phyloP scores from a whole-genome alignment of 768 basidiomycete genomes.

The Pisolithus tinctorius region DNA sequence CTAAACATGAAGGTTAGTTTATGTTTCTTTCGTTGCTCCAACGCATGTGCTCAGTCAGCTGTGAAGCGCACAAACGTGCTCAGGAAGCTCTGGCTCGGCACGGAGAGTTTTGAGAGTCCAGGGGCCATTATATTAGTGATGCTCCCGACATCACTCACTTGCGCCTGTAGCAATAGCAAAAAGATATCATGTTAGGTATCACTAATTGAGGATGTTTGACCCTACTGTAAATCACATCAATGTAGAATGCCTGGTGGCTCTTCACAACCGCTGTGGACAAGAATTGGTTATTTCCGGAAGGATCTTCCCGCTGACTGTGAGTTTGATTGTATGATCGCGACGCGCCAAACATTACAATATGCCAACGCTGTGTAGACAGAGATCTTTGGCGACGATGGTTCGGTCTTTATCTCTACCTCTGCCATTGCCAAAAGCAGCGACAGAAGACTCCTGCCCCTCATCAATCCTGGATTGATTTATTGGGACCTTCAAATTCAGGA shows the following conservation, averaged over 20 bases:
- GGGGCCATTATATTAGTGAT: too few relatives aligned
- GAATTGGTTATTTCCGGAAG: too few relatives aligned
- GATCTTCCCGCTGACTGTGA: too few relatives aligned
- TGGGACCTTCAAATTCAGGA: not conserved
- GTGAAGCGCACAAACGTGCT: constrained; percentile 11
- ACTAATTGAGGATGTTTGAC: too few relatives aligned
- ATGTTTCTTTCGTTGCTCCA: too few relatives aligned
- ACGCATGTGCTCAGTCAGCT: not conserved
- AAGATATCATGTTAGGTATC: too few relatives aligned
- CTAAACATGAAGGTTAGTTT: constrained; percentile 18
- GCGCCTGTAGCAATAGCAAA: not conserved
- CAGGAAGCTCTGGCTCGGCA: constrained; percentile 5
- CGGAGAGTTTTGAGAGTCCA: constrained; percentile 12
- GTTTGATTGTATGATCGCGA: not conserved
- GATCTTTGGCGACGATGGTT: constrained; percentile 62
- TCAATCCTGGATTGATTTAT: constrained; percentile 55
- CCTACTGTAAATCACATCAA: too few relatives aligned
- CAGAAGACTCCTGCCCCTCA: constrained; percentile 70
- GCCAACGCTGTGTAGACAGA: constrained; percentile 64
- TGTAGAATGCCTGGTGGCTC: too few relatives aligned
- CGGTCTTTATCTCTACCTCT: constrained; percentile 73
- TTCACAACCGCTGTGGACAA: too few relatives aligned
- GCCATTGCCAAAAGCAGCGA: constrained; percentile 66
- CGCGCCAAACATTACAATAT: constrained; percentile 37
- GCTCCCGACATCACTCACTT: too few relatives aligned